Evolutionary conservation across 2,329 filamentous ascomycete species (phyloP).

Genomic region (Colletotrichum brevisporum): DNA sequence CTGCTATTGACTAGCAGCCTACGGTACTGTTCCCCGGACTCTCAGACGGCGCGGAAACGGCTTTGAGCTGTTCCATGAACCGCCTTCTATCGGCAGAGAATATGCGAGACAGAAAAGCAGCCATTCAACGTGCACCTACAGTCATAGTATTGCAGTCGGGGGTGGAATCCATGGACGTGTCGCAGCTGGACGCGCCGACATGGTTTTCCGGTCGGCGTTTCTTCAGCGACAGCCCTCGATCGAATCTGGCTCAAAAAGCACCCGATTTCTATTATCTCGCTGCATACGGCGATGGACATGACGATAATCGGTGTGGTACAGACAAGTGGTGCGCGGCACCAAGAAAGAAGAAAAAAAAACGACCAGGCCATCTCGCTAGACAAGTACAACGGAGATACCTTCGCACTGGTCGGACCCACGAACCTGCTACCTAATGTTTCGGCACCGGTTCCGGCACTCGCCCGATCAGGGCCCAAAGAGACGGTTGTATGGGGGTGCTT

Average conservation of each 20-base stretch:
- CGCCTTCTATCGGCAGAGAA: slow-evolving; percentile 10
- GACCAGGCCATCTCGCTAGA: neutral
- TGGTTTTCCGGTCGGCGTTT: neutral
- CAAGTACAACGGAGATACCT: slow-evolving; percentile 30
- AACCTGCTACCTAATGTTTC: slow-evolving; percentile 39
- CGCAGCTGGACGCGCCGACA: slow-evolving; percentile 1
- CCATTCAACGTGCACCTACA: slow-evolving; percentile 22
- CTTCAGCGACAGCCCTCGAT: neutral
- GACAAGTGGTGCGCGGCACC: slow-evolving; percentile 1
- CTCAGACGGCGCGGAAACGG: neutral
- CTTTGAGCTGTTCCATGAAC: slow-evolving; percentile 19
- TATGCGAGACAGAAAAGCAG: slow-evolving; percentile 8
- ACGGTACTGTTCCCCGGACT: slow-evolving; percentile 3
- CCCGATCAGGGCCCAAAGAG: slow-evolving; percentile 40
- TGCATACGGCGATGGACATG: slow-evolving; percentile 10
- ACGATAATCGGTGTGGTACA: slow-evolving; percentile 14
- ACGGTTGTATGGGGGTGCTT: slow-evolving; percentile 41
- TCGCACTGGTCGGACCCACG: slow-evolving; percentile 7
- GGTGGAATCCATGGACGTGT: neutral
- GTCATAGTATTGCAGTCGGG: slow-evolving; percentile 5
- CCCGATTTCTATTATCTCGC: neutral
- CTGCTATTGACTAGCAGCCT: slow-evolving; percentile 25
- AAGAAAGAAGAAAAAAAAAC: neutral
- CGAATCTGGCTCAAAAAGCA: neutral
- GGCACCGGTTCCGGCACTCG: slow-evolving; percentile 42